Evolutionary conservation across 2,329 filamentous ascomycete genomes (phyloP).

Genomic region (Huntiella decipiens): DNA sequence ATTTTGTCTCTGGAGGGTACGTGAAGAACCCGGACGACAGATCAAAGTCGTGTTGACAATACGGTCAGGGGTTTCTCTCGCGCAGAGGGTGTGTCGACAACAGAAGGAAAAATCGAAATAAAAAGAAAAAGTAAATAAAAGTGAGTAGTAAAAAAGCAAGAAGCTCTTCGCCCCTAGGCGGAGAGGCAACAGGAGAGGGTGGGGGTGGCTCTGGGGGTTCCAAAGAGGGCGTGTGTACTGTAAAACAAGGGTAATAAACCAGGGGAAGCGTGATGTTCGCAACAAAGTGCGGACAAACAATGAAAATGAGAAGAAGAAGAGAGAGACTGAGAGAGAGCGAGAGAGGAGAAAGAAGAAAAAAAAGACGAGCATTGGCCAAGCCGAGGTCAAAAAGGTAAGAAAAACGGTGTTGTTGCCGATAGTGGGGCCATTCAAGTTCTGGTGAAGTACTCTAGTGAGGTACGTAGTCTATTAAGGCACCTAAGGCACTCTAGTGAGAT

Average conservation of each 20-base stretch:
- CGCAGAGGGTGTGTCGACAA: too few species aligned
- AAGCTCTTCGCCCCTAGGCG: not conserved
- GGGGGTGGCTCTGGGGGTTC: not conserved
- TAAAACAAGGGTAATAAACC: not conserved
- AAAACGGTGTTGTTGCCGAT: too few species aligned
- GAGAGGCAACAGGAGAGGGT: not conserved
- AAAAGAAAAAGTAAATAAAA: not conserved
- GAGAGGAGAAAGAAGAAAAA: not conserved
- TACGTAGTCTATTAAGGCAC: not conserved
- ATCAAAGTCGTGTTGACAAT: conserved; percentile 1
- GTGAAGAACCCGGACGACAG: conserved; percentile 1
- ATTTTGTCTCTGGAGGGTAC: not conserved
- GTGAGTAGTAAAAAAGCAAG: not conserved
- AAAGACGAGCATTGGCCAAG: not conserved
- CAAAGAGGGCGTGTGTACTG: not conserved
- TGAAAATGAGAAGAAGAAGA: not conserved
- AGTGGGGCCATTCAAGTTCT: not conserved
- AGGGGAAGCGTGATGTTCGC: conserved; percentile 2
- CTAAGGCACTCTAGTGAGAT: not conserved
- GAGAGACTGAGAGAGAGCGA: not conserved
- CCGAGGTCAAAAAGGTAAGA: not conserved
- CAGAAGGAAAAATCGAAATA: not conserved
- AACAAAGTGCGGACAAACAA: conserved; percentile 3
- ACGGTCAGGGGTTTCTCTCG: conserved; percentile 1
- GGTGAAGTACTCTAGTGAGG: not conserved